These are phyloP conservation scores for Aspergillus oerlinghausenensis DNA, from an alignment of 2,329 filamentous ascomycete genomes.

Conservation along the genomic window DNA sequence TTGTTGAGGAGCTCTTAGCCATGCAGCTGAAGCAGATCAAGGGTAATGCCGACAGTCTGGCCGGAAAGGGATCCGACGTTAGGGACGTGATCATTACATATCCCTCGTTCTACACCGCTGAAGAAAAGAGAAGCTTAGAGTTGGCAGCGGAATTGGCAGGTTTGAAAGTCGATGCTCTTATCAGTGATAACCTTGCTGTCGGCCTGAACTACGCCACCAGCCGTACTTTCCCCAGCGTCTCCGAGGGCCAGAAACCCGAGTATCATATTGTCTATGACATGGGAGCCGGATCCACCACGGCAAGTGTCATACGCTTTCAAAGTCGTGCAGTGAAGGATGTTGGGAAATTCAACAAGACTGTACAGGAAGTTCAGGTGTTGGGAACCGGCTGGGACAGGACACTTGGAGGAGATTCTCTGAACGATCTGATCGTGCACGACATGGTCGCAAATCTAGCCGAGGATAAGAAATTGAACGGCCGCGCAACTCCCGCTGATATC, in stretches of 20 bases:
- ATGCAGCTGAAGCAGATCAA: constrained; percentile 94
- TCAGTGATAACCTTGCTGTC: constrained; percentile 88
- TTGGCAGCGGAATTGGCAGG: constrained; percentile 83
- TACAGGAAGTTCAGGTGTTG: constrained; percentile 89
- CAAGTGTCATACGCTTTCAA: constrained; percentile 85
- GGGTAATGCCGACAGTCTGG: constrained; percentile 78
- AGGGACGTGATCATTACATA: constrained; percentile 84
- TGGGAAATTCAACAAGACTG: constrained; percentile 90
- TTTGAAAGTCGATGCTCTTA: constrained; percentile 74
- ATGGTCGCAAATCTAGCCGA: constrained; percentile 77
- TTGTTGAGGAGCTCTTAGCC: constrained; percentile 87
- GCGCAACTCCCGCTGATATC: constrained; percentile 41
- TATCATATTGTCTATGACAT: constrained; percentile 95
- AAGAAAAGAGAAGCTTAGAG: constrained; percentile 83
- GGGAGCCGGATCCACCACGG: constrained; percentile 91
- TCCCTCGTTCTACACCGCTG: constrained; percentile 81
- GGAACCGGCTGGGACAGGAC: constrained; percentile 84
- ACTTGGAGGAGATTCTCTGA: constrained; percentile 84
- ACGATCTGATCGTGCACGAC: constrained; percentile 81
- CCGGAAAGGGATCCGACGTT: constrained; percentile 68
- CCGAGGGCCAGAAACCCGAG: constrained; percentile 79
- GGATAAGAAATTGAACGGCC: constrained; percentile 51
- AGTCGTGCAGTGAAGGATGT: constrained; percentile 84
- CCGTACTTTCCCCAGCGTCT: constrained; percentile 80
- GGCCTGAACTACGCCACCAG: constrained; percentile 92